A percentile compares a stretch with the other conserved stretches of the same genome.
Conservation (phyloP, 306 rosid genomes). For the Astragalus membranaceus region DNA sequence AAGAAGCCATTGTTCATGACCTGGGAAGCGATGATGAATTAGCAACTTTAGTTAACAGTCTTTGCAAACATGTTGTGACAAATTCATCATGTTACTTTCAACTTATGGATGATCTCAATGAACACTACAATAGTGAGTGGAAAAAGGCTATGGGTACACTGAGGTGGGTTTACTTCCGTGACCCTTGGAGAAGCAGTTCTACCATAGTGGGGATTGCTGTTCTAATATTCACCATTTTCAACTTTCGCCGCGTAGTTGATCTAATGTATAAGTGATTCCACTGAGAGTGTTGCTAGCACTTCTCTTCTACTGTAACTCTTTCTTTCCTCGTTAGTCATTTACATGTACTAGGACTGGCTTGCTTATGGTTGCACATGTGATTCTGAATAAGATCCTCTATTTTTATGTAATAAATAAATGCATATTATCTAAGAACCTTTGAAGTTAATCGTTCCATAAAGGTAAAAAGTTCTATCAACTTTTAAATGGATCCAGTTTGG, state of each 20-base stretch:
- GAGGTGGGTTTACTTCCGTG: slow-evolving; percentile 42
- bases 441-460: background rate
- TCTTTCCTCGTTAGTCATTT: background rate
- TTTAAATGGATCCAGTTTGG: background rate
- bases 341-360: background rate
- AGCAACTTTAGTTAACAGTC: slow-evolving; percentile 31
- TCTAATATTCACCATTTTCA: slow-evolving; percentile 23
- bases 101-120: slow-evolving; percentile 10
- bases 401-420: background rate
- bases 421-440: background rate
- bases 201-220: slow-evolving; percentile 39
- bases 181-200: slow-evolving; percentile 50
- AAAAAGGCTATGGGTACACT: slow-evolving; percentile 34
- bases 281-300: too few species aligned
- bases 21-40: slow-evolving; percentile 38
- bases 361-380: background rate
- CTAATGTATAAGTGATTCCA: background rate
- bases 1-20: slow-evolving; percentile 24
- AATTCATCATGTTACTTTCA: slow-evolving; percentile 20
- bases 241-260: slow-evolving; percentile 13
- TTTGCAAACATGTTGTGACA: slow-evolving; percentile 32
- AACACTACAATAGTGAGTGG: slow-evolving; percentile 32
- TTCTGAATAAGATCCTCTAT: background rate
- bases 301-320: too few species aligned
- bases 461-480: background rate